Conservation (phyloP, 306 rosid genomes). For the Vigna reflexopilosa region DNA sequence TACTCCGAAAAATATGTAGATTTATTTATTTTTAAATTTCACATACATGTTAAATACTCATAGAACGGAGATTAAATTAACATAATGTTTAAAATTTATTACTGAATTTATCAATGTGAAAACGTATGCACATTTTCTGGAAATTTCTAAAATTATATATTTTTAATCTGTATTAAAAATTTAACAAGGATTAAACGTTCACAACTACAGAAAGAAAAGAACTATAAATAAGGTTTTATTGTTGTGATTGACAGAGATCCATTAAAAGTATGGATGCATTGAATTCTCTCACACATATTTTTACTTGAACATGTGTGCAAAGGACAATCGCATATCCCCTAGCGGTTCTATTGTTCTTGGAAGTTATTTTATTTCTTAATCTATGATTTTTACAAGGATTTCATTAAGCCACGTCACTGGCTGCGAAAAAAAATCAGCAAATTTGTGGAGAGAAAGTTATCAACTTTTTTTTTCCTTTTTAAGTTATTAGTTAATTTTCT, state of each 20-base stretch:
- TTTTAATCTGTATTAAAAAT: too few species aligned
- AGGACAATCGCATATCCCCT: neutral
- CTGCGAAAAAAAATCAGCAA: too few species aligned
- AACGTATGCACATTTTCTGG: too few species aligned
- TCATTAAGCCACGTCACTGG: neutral
- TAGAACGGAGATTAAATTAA: too few species aligned
- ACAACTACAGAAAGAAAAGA: neutral
- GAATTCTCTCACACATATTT: neutral
- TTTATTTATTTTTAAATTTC: too few species aligned
- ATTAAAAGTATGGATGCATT: neutral
- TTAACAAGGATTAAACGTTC: neutral
- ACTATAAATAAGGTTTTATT: neutral
- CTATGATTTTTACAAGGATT: neutral
- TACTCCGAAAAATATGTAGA: too few species aligned
- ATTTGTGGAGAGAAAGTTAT: neutral
- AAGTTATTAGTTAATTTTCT: neutral
- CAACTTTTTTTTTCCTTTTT: neutral
- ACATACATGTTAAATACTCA: too few species aligned
- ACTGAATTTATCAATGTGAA: too few species aligned
- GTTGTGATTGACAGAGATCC: neutral
- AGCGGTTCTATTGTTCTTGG: neutral
- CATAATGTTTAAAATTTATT: too few species aligned
- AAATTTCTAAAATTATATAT: too few species aligned
- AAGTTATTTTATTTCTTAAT: neutral
- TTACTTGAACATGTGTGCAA: constrained; percentile 8